phyloP scores from a whole-genome alignment of 805 yeast genomes.

The Saccharomycopsis malanga region DNA sequence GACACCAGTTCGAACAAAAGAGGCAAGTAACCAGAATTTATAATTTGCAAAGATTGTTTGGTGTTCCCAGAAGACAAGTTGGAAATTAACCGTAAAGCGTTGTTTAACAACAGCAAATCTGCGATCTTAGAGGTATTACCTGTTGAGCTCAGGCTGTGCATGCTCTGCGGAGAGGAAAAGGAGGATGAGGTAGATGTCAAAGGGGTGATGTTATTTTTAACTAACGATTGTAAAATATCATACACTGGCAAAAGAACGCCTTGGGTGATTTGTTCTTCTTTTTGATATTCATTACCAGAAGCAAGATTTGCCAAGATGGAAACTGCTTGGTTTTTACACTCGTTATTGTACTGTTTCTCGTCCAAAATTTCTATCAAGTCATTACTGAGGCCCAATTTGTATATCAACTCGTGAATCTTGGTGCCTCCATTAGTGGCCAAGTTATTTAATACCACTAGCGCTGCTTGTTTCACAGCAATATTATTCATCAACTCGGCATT shows the following conservation, averaged over 20 bases:
- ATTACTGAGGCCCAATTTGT: slow-evolving; percentile 10
- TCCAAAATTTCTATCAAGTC: slow-evolving; percentile 14
- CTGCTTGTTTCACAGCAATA: slow-evolving; percentile 5
- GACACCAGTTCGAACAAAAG: slow-evolving; percentile 16
- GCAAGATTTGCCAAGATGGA: slow-evolving; percentile 14
- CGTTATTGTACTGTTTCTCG: slow-evolving; percentile 4
- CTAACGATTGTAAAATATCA: slow-evolving; percentile 18
- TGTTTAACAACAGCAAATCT: not conserved
- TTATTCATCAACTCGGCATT: slow-evolving; percentile 4
- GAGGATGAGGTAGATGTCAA: slow-evolving; percentile 28
- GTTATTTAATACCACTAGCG: slow-evolving; percentile 12
- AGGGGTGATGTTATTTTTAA: slow-evolving; percentile 37
- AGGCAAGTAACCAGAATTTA: slow-evolving; percentile 17
- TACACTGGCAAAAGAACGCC: slow-evolving; percentile 12
- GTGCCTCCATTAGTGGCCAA: slow-evolving; percentile 1
- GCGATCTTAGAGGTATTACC: not conserved
- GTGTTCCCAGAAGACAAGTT: slow-evolving; percentile 15
- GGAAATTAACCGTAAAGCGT: slow-evolving; percentile 6
- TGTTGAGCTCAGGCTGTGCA: not conserved
- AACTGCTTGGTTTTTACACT: slow-evolving; percentile 6
- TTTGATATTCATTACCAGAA: slow-evolving; percentile 9
- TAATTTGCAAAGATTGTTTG: slow-evolving; percentile 17
- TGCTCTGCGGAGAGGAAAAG: slow-evolving; percentile 20
- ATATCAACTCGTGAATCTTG: slow-evolving; percentile 8
- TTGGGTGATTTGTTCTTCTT: slow-evolving; percentile 11